These are phyloP conservation scores for Puccinia coronata DNA, from an alignment of 1,284 basidiomycete genomes.

Conservation along the genomic window DNA sequence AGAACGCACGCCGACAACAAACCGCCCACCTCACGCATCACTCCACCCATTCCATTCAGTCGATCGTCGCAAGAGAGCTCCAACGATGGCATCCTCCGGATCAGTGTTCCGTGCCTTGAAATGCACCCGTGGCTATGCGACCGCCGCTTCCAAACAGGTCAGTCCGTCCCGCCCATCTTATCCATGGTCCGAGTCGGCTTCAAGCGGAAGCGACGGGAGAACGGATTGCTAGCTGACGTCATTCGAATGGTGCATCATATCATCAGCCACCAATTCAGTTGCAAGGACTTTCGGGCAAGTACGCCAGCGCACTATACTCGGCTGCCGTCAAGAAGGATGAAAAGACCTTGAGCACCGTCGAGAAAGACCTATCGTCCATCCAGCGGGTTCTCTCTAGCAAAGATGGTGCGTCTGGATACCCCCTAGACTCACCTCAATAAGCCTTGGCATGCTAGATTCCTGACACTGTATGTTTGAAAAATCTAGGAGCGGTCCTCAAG, in stretches of 20 bases:
- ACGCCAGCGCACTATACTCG: slow-evolving; percentile 89
- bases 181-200: neutral
- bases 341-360: slow-evolving; percentile 58
- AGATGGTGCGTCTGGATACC: slow-evolving; percentile 39
- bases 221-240: neutral
- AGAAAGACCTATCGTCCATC: slow-evolving; percentile 51
- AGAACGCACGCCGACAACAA: neutral
- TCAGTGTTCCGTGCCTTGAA: slow-evolving; percentile 39
- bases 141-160: slow-evolving; percentile 42
- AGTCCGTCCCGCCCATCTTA: neutral
- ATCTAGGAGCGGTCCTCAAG: slow-evolving; percentile 35
- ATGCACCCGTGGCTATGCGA: slow-evolving; percentile 45
- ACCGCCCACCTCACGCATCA: neutral
- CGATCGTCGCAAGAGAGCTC: neutral
- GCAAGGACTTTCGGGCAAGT: slow-evolving; percentile 71
- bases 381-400: slow-evolving; percentile 33
- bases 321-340: slow-evolving; percentile 77
- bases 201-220: too few relatives aligned
- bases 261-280: slow-evolving; percentile 51
- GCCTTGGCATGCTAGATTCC: slow-evolving; percentile 63
- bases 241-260: neutral
- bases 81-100: slow-evolving; percentile 34
- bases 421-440: neutral
- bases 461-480: neutral
- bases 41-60: neutral